These are phyloP conservation scores for Berberis thunbergii DNA, from an alignment of 164 flowering plant species.

Conservation along the genomic window DNA sequence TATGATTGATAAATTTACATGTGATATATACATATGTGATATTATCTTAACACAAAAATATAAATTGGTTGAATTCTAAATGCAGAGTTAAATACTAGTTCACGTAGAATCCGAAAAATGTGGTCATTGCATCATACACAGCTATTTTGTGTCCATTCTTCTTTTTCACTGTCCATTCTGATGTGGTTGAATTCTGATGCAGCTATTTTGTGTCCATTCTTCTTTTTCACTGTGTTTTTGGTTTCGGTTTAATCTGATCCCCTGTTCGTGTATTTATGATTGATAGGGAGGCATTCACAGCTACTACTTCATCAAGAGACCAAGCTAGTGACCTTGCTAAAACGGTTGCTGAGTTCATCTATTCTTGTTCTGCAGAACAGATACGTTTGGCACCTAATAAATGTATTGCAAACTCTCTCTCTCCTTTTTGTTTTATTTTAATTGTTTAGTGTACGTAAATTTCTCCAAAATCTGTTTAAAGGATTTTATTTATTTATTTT, in stretches of 20 bases:
- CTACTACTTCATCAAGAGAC: conserved; percentile 40
- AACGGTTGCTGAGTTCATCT: conserved; percentile 48
- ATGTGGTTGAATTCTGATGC: no score
- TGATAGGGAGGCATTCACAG: conserved; percentile 63
- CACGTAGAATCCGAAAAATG: no score
- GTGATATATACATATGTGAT: no score
- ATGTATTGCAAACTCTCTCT: conserved; percentile 32
- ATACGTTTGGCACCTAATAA: conserved; percentile 74
- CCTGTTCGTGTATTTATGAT: not conserved
- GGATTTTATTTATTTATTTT: not conserved
- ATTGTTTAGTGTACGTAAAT: not conserved
- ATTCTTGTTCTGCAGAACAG: conserved; percentile 55
- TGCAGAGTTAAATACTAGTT: no score
- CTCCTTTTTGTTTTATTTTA: not conserved
- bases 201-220: no score
- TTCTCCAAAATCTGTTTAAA: not conserved
- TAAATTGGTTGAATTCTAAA: not conserved
- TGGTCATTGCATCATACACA: no score
- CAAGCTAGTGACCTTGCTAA: conserved; percentile 33
- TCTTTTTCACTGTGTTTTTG: not conserved
- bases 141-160: no score
- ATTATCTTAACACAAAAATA: no score
- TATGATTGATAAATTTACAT: no score
- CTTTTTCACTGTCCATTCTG: no score
- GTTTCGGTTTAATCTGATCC: not conserved